Evolutionary conservation across 768 basidiomycete genomes (phyloP), one percentile per base, ranked within the genome.

Genomic region (Crassisporium funariophilum): DNA sequence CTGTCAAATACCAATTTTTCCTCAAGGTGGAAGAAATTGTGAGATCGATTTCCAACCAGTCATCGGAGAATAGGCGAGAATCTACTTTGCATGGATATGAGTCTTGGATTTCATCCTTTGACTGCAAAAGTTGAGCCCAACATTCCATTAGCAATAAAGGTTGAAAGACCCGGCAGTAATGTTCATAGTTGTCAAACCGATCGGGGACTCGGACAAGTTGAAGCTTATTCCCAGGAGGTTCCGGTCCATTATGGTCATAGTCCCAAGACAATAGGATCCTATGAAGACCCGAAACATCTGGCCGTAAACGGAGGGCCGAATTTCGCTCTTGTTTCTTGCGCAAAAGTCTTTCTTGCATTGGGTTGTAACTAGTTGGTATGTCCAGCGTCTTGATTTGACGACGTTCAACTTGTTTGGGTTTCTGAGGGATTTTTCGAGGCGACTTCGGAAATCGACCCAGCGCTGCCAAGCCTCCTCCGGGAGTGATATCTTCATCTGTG

Each of bases 121-220:
- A 83, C 53, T 90, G 82, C 6, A 75, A 59, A 17, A 95, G 78
- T 60, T 95, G 91, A 21, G 86, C 82, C 95, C 97, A 98, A 52
- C 90, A 84, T 67, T 99, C 97, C 47, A 90, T 70, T 15, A 94
- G 68, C 20, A 98, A 70, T 12, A 98, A 75, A 2, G 95, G 94
- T 60, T 91, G 83, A 62, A 97, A 93, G 35, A 86, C 74, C 17
- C 70, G 69, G 33, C 79, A 76, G 64, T 95, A 98, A 15, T 91
- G 79, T 1, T 70, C 62, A 47, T 84, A 78, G 41, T 80, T 76
- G 2, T 56, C 46, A 64, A 98, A 98, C 9, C 63, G 70, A 44
- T 83, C 77, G 0, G 90, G 88, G 6, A 97, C 75, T 13, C 64
- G 67, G 10, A 63, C 40, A 22, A 75, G 58, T 1, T 61, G 41